phyloP scores from a whole-genome alignment of 352 stramenopile genomes.

The Globisporangium perplexum region DNA sequence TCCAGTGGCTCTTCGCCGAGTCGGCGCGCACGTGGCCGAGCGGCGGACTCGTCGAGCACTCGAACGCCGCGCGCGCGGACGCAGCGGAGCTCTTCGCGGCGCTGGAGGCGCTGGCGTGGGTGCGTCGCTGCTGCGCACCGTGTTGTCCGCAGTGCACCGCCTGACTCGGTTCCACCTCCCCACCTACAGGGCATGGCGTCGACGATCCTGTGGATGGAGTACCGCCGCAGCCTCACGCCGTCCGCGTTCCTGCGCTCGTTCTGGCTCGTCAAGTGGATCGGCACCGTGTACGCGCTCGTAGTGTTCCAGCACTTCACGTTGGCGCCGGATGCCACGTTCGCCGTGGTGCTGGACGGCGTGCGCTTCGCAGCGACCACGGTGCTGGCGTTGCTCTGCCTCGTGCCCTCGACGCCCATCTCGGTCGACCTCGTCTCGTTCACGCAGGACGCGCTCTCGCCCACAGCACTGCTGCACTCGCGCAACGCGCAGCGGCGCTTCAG shows the following conservation, averaged over 20 bases:
- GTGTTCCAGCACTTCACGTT: conserved; percentile 19
- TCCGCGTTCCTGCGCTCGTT: conserved; percentile 52
- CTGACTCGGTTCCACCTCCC: background rate
- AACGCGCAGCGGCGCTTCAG: conserved; percentile 23
- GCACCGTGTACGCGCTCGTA: conserved; percentile 38
- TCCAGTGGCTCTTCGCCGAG: conserved; percentile 47
- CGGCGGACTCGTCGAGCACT: conserved; percentile 7
- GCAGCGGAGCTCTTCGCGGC: conserved; percentile 35
- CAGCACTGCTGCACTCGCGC: conserved; percentile 46
- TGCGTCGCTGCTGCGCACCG: conserved; percentile 11
- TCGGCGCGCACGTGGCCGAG: conserved; percentile 20
- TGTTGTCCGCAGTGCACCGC: too few species aligned
- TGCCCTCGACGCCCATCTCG: conserved; percentile 41
- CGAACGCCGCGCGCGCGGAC: conserved; percentile 18
- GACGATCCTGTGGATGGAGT: conserved; percentile 72
- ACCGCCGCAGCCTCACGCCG: conserved; percentile 50
- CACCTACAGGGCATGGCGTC: conserved; percentile 29
- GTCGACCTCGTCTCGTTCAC: conserved; percentile 42
- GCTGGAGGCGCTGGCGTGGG: conserved; percentile 58
- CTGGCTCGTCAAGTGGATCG: conserved; percentile 56
- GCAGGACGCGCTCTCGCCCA: conserved; percentile 41
- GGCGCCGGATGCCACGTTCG: conserved; percentile 1
- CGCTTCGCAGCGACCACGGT: conserved; percentile 36
- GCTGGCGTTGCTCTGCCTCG: conserved; percentile 46
- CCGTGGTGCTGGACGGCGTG: conserved; percentile 24